Evolutionary conservation across 345 rosid genomes (phyloP), one percentile per base, ranked within the genome.

Genomic region (Corchorus capsularis): DNA sequence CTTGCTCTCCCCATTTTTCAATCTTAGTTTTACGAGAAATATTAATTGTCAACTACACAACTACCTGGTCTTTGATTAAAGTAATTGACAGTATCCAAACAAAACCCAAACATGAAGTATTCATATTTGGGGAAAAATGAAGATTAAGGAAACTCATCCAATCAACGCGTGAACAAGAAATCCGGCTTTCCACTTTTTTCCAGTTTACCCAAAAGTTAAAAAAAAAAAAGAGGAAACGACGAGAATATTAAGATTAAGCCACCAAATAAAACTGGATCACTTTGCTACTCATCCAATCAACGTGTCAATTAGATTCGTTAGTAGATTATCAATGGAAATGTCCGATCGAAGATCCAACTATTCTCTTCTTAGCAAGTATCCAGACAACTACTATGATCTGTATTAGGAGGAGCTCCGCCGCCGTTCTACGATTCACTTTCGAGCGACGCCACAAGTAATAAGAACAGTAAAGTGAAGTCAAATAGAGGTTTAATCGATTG

Each of bases 271-370:
- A 69, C 8, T 69, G 50, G 59, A 76, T 77, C 49, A 41, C 55
- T 34, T 46, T 37, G n/a, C 12, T n/a, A n/a, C n/a, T n/a, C n/a
- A n/a, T n/a, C n/a, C n/a, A n/a, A n/a, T n/a, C n/a, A n/a, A n/a
- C n/a, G n/a, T n/a, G n/a, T n/a, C n/a, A n/a, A n/a, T n/a, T n/a
- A n/a, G 43, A 54, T 37, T 49, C 47, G 59, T 62, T 71, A 73
- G 73, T 32, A 35, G 56, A 20, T 77, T 62, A 77, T 84, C 82
- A 22, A 92, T 94, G 97, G 98, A 92, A 90, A 90, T 93, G 93
- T 85, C 92, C 27, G 89, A 84, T 78, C 88, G 95, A 82, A 92
- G 95, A 92, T 92, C 98, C 68, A 92, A 86, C 84, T 96, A 96
- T 86, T 85, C 92, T 60, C 91, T 89, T 43, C 88, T 96, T 27